A percentile compares a stretch with the other conserved stretches of the same genome.
Evolutionary conservation across 768 basidiomycete species (phyloP).

Genomic region (Tulasnella calospora): DNA sequence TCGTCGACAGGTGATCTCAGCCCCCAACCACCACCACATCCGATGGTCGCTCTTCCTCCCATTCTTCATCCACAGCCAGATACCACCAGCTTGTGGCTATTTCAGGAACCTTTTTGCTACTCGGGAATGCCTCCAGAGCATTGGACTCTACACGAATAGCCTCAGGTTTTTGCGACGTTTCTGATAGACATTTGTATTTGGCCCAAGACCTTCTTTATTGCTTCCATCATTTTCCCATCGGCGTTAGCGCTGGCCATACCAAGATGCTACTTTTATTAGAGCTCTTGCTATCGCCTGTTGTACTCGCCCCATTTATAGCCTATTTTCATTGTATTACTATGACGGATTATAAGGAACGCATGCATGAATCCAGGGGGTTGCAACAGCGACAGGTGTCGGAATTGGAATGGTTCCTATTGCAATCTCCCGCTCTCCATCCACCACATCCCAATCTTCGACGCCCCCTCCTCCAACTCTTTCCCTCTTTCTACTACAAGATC

Average conservation of each 20-base stretch:
- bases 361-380: background rate
- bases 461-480: background rate
- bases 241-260: no score
- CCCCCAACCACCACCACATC: background rate
- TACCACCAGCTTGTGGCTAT: background rate
- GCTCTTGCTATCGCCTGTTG: no score
- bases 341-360: background rate
- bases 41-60: background rate
- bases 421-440: background rate
- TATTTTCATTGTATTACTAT: background rate
- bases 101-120: background rate
- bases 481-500: background rate
- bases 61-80: no score
- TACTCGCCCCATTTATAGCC: no score
- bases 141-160: background rate
- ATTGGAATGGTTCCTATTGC: background rate
- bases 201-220: background rate
- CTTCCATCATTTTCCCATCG: no score
- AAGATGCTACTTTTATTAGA: no score
- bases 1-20: background rate
- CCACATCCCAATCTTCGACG: background rate
- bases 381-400: background rate
- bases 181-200: background rate
- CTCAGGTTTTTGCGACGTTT: background rate
- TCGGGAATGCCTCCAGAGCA: background rate